Percentiles rank a stretch among this genome's conserved stretches.
Conservation (phyloP, 1,284 basidiomycete species). For the Malassezia pachydermatis region DNA sequence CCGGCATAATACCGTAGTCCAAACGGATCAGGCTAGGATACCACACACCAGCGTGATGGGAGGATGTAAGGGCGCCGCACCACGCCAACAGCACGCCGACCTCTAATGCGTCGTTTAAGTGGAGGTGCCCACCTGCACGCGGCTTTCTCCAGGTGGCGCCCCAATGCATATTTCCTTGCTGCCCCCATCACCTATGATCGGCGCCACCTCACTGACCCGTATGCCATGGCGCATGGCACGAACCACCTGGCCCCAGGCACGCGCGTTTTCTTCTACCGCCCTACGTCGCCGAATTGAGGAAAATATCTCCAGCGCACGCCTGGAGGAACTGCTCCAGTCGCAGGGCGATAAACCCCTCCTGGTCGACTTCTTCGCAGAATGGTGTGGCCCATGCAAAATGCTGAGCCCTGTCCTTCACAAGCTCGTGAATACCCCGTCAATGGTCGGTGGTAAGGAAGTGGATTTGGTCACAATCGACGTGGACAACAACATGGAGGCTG, state of each 20-base stretch:
- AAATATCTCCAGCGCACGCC: conserved; percentile 11
- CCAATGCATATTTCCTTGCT: not conserved
- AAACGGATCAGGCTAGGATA: too few relatives aligned
- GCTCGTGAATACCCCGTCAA: conserved; percentile 18
- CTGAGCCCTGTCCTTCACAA: conserved; percentile 29
- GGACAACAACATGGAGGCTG: conserved; percentile 25
- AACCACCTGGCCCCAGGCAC: not conserved
- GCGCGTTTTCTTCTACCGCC: conserved; percentile 4
- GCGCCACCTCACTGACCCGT: not conserved
- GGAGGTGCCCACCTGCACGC: too few relatives aligned
- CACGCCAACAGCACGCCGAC: too few relatives aligned
- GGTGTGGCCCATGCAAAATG: conserved; percentile 38
- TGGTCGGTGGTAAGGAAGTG: conserved; percentile 20
- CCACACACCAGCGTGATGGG: too few relatives aligned
- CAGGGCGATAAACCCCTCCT: conserved; percentile 16
- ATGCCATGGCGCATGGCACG: too few relatives aligned
- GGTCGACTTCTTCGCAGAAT: conserved; percentile 35
- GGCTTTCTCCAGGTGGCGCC: not conserved
- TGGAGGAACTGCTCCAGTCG: conserved; percentile 7
- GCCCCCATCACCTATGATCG: not conserved
- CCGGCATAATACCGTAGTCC: too few relatives aligned
- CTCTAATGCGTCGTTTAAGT: too few relatives aligned
- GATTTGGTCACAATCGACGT: conserved; percentile 34
- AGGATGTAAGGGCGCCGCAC: too few relatives aligned
- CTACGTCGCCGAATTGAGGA: conserved; percentile 12